A percentile compares a stretch with the other conserved stretches of the same genome.
Evolutionary conservation across 441 rosid genomes (phyloP).

Genomic region (Theobroma grandiflorum): DNA sequence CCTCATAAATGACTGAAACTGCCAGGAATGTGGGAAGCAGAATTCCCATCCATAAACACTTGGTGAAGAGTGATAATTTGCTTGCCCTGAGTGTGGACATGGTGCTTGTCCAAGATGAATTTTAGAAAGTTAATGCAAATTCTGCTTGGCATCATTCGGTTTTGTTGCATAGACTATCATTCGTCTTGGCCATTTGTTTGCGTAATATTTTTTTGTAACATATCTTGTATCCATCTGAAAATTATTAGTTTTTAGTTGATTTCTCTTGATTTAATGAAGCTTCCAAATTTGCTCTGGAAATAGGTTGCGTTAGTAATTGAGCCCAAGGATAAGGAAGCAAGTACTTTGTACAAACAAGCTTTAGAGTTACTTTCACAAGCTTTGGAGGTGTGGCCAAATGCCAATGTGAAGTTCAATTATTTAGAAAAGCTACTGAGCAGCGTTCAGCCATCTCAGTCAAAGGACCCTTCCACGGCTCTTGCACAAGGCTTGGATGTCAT

Average conservation of each 20-base stretch:
- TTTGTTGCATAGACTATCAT: slow-evolving; percentile 1
- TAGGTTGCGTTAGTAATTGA: slow-evolving; percentile 99
- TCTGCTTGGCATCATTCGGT: slow-evolving; percentile 6
- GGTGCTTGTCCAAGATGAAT: neutral
- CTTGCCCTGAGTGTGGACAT: neutral
- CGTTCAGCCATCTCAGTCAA: slow-evolving; percentile 90
- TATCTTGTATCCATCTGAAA: slow-evolving; percentile 1
- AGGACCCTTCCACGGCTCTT: slow-evolving; percentile 95
- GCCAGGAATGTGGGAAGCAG: neutral
- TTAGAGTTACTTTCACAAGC: slow-evolving; percentile 94
- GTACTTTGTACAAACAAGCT: slow-evolving; percentile 91
- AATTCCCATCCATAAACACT: neutral
- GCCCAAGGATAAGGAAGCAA: slow-evolving; percentile 98
- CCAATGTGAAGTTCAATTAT: slow-evolving; percentile 95
- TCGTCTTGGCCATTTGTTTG: neutral
- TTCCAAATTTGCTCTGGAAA: slow-evolving; percentile 32
- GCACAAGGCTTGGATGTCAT: slow-evolving; percentile 98
- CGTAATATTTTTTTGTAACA: neutral
- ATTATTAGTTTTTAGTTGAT: slow-evolving; percentile 1
- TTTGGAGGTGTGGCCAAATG: slow-evolving; percentile 98
- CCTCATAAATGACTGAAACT: slow-evolving; percentile 4
- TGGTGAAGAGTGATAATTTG: neutral
- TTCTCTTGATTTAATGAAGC: slow-evolving; percentile 7
- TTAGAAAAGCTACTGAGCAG: slow-evolving; percentile 88
- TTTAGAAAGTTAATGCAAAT: neutral